Evolutionary conservation across 169 alveolate species (phyloP), one percentile per base, ranked within the genome.

Genomic region (Sarcocystis neurona): DNA sequence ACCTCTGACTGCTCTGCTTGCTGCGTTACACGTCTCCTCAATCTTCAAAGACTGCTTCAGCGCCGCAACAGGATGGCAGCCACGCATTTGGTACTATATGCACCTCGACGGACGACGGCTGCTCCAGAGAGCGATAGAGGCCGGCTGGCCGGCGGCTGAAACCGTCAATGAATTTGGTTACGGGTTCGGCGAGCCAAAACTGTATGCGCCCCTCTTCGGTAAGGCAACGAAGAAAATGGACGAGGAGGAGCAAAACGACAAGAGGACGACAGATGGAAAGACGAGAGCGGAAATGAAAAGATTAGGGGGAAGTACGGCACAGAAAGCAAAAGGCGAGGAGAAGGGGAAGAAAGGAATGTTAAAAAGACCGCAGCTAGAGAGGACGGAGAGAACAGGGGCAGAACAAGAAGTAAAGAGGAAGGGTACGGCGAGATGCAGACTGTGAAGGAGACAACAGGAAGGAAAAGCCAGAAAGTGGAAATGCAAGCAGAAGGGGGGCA

Each of bases 31-130:
- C 41, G 46, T 72, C n/a, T 72, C 82, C 50, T 39, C 23, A 30
- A 3, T 72, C 8, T 72, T 72, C 60, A 72, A 72, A 32, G 60
- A 44, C 18, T 72, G 82, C 56, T 72, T 72, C 82, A 72, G 43
- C 56, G 43, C 46, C 30, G 58, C 82, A 10, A 56, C 58, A 48
- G 82, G 82, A 1, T 5, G 18, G 23, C 82, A 39, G 1, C 60
- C 41, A n/a, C 53, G 82, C 30, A 72, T 56, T 0, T 72, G 82
- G 82, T 72, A 72, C 82, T 72, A 72, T 32, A 72, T 72, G 82
- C 82, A 72, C 46, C 20, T 72, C 6, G 58, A 39, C 23, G 82
- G 82, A 8, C 23, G 34, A 3, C 41, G 32, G 56, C 56, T 72
- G 30, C 30, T 72, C 10, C 58, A 30, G 20, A 39, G 27, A 32